Percentiles rank a stretch among this genome's conserved stretches.
phyloP scores from a whole-genome alignment of 1,139 yeast species.

The Geotrichum aggregatum region DNA sequence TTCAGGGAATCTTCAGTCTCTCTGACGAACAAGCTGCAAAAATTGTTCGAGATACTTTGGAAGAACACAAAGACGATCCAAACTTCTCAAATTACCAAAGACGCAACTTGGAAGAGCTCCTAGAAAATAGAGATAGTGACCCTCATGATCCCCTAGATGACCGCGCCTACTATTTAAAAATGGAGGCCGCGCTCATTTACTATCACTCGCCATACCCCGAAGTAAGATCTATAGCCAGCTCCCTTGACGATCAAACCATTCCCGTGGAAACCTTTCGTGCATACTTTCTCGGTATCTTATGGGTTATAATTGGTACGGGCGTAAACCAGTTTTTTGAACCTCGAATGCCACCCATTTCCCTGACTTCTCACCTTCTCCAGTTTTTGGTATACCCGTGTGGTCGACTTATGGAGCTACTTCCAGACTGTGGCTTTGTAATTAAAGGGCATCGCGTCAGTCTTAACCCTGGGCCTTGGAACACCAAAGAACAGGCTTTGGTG shows the following conservation, averaged over 20 bases:
- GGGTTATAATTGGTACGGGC: slow-evolving; percentile 55
- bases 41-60: slow-evolving; percentile 41
- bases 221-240: slow-evolving; percentile 55
- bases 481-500: slow-evolving; percentile 65
- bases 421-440: slow-evolving; percentile 47
- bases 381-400: slow-evolving; percentile 59
- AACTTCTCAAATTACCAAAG: slow-evolving; percentile 45
- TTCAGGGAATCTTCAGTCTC: slow-evolving; percentile 19
- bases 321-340: slow-evolving; percentile 57
- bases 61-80: slow-evolving; percentile 47
- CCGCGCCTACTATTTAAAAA: slow-evolving; percentile 28
- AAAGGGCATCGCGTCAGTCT: slow-evolving; percentile 43
- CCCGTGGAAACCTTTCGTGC: slow-evolving; percentile 57
- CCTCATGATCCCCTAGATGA: slow-evolving; percentile 9
- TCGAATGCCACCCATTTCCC: slow-evolving; percentile 50
- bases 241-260: slow-evolving; percentile 48
- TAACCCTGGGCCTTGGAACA: slow-evolving; percentile 62
- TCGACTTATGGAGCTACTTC: slow-evolving; percentile 38
- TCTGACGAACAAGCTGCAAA: slow-evolving; percentile 25
- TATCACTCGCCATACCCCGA: slow-evolving; percentile 59
- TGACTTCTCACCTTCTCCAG: slow-evolving; percentile 51
- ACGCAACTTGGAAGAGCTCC: slow-evolving; percentile 31
- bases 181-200: slow-evolving; percentile 43
- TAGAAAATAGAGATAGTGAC: slow-evolving; percentile 13
- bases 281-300: slow-evolving; percentile 51